Percentiles rank a stretch among this genome's conserved stretches.
Evolutionary conservation across 2,329 filamentous ascomycete species (phyloP).

Genomic region (Trichoderma endophyticum): DNA sequence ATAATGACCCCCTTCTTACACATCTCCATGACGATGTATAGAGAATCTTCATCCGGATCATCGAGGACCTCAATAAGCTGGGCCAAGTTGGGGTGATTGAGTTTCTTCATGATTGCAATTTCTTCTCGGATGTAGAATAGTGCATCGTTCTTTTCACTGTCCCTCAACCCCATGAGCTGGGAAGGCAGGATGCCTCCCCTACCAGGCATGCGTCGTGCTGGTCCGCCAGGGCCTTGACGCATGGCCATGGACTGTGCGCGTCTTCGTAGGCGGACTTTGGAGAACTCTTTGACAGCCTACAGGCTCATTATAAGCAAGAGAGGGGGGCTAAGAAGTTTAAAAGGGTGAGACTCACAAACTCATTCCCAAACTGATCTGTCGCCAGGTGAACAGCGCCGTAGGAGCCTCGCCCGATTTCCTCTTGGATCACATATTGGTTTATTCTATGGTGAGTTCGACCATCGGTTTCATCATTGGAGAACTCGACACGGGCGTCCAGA

Average conservation of each 20-base stretch:
- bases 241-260: slow-evolving; percentile 87
- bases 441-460: slow-evolving; percentile 79
- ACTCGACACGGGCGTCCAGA: slow-evolving; percentile 82
- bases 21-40: slow-evolving; percentile 99
- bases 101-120: slow-evolving; percentile 98
- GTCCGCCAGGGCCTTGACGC: slow-evolving; percentile 43
- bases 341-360: slow-evolving; percentile 68
- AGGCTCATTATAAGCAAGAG: background rate
- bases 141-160: slow-evolving; percentile 64
- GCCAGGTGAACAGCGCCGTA: slow-evolving; percentile 92
- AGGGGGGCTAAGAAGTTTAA: background rate
- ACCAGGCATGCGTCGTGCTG: slow-evolving; percentile 30
- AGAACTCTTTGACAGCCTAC: slow-evolving; percentile 96
- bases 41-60: slow-evolving; percentile 88
- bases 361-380: slow-evolving; percentile 81
- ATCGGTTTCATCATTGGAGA: slow-evolving; percentile 79
- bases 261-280: slow-evolving; percentile 84
- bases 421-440: slow-evolving; percentile 91
- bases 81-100: slow-evolving; percentile 92
- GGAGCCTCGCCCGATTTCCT: slow-evolving; percentile 95
- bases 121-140: slow-evolving; percentile 90
- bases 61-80: slow-evolving; percentile 91
- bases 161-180: slow-evolving; percentile 26
- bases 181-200: slow-evolving; percentile 23
- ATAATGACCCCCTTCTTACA: slow-evolving; percentile 97